These are phyloP conservation scores for Pilaira anomala DNA, from an alignment of 192 early-diverging fungal genomes.

Conservation along the genomic window DNA sequence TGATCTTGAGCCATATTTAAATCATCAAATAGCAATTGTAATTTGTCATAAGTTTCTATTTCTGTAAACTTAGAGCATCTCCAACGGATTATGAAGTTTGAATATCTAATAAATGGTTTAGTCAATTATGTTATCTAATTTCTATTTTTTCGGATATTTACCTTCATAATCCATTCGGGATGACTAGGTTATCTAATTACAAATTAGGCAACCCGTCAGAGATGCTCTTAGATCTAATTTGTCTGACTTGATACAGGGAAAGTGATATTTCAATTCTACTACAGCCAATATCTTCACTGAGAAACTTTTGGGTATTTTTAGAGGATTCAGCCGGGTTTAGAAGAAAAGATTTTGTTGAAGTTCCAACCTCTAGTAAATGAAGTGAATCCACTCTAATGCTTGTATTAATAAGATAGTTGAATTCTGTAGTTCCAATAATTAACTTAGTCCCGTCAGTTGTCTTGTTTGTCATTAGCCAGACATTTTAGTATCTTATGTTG, in stretches of 20 bases:
- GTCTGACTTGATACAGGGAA: slow-evolving; percentile 10
- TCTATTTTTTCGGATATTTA: no score
- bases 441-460: slow-evolving; percentile 14
- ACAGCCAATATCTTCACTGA: slow-evolving; percentile 18
- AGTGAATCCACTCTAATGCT: slow-evolving; percentile 17
- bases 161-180: no score
- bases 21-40: neutral
- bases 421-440: slow-evolving; percentile 28
- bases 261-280: slow-evolving; percentile 18
- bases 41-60: slow-evolving; percentile 1
- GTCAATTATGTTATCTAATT: no score
- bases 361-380: slow-evolving; percentile 21
- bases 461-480: slow-evolving; percentile 15
- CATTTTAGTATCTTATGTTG: slow-evolving; percentile 10
- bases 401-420: slow-evolving; percentile 25
- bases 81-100: no score
- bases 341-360: slow-evolving; percentile 18
- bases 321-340: slow-evolving; percentile 21
- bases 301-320: slow-evolving; percentile 12
- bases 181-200: no score
- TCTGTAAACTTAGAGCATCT: neutral
- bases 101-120: no score
- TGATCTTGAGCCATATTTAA: neutral
- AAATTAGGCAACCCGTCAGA: no score
- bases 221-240: neutral